Evolutionary conservation across 306 rosid species (phyloP).

Genomic region (Cicer arietinum): DNA sequence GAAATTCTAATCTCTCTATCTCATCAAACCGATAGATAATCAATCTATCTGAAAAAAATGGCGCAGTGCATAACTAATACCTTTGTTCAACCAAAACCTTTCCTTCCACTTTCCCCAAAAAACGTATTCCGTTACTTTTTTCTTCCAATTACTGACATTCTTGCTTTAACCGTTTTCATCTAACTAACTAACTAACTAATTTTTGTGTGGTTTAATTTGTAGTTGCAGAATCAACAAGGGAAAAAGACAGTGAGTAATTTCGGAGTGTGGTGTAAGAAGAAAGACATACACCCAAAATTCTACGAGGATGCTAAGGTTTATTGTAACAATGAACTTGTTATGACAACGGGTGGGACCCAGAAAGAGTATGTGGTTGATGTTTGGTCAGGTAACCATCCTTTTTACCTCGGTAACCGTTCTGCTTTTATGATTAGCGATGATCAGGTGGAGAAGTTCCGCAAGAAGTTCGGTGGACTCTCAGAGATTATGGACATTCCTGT

Average conservation of each 20-base stretch:
- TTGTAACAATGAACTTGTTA: slow-evolving; percentile 79
- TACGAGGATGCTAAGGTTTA: slow-evolving; percentile 80
- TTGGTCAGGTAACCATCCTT: slow-evolving; percentile 98
- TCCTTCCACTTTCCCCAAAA: slow-evolving; percentile 40
- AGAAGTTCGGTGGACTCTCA: slow-evolving; percentile 69
- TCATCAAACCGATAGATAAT: slow-evolving; percentile 20
- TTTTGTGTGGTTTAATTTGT: neutral
- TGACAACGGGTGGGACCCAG: slow-evolving; percentile 94
- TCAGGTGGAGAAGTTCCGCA: slow-evolving; percentile 95
- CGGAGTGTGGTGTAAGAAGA: slow-evolving; percentile 78
- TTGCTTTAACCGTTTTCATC: neutral
- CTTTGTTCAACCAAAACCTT: slow-evolving; percentile 57
- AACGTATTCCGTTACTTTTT: slow-evolving; percentile 21
- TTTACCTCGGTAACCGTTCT: slow-evolving; percentile 85
- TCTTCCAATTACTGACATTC: neutral
- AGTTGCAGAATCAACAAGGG: slow-evolving; percentile 31
- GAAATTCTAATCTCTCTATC: slow-evolving; percentile 36
- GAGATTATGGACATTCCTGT: slow-evolving; percentile 83
- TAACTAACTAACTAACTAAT: neutral
- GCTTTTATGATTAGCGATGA: slow-evolving; percentile 62
- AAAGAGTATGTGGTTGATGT: slow-evolving; percentile 91
- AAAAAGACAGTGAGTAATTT: slow-evolving; percentile 23
- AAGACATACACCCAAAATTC: slow-evolving; percentile 83
- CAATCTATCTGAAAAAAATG: slow-evolving; percentile 49
- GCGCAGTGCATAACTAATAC: slow-evolving; percentile 62